Base-by-base conservation (phyloP, 1,284 basidiomycete species). In the Melanopsichium pennsylvanicum region DNA sequence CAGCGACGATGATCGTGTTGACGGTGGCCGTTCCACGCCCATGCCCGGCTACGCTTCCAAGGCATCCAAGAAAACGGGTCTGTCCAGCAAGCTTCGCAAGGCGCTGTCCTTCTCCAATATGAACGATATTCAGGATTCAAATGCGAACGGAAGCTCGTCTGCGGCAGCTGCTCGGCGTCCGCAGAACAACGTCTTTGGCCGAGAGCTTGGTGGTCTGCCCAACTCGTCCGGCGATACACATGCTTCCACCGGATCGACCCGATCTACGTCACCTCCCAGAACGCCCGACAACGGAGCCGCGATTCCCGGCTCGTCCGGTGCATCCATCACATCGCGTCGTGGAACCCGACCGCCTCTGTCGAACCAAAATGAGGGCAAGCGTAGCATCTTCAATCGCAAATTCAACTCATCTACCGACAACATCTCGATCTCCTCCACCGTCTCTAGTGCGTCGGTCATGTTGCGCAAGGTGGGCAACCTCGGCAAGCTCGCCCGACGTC, bases 331-430 rank as follows among this genome's bases (percentile, higher is more conserved):
- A 23, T 78, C 76, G 25, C 57, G 71, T 31, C 52, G 74, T 8
- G 66, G 72, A 40, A 63, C 54, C 3, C 56, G 72, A n/a, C 76
- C 75, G 18, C 75, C 75, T 8, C 45, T 78, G 19, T 55, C 72
- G 10, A 58, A 42, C 55, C 69, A 64, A 39, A 64, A 62, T 40
- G 61, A 59, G 15, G 59, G 59, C 43, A 76, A 75, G 50, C 70
- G 78, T 86, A 89, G 43, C 35, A 81, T 95, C 66, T 94, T 98
- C 86, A 95, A 93, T 82, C 88, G 90, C 69, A 89, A 90, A 71
- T 84, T 93, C 76, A 97, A 98, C 81, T 89, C 90, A 42, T 93
- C 90, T 52, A 96, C 93, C 37, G 94, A 98, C 82, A 98, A 98
- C 82, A 95, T 98, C 66, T 96, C 93, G 27, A 87, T 98, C 44